Percentiles rank a stretch among this genome's conserved stretches.
phyloP scores from a whole-genome alignment of 768 basidiomycete genomes.

The Inosperma sp. region DNA sequence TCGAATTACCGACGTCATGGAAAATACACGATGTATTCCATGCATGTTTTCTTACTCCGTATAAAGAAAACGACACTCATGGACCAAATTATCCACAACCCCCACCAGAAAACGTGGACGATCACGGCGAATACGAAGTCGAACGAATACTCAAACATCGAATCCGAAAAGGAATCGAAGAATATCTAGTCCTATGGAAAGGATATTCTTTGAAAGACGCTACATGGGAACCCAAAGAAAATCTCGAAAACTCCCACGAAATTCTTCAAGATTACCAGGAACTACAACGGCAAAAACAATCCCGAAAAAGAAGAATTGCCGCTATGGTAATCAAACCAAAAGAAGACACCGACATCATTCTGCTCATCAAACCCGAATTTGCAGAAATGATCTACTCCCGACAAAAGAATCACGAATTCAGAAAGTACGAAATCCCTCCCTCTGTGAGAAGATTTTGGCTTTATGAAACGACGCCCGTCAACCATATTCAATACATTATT shows the following conservation, averaged over 20 bases:
- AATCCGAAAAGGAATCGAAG: not conserved
- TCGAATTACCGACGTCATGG: conserved; percentile 15
- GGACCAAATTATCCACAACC: conserved; percentile 8
- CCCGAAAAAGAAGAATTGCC: not conserved
- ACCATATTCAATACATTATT: too few species aligned
- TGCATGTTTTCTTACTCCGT: conserved; percentile 8
- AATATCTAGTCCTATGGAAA: conserved; percentile 12
- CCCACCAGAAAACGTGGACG: conserved; percentile 10
- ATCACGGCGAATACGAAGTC: conserved; percentile 15
- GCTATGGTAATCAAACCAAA: too few species aligned
- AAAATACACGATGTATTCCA: conserved; percentile 17
- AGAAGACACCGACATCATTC: too few species aligned
- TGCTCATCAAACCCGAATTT: too few species aligned
- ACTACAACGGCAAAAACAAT: not conserved
- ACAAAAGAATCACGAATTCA: too few species aligned
- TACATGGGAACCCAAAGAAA: conserved; percentile 8
- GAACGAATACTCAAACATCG: conserved; percentile 7
- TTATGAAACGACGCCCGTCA: too few species aligned
- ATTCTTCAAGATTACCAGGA: not conserved
- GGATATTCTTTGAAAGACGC: conserved; percentile 2
- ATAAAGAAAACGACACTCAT: conserved; percentile 10
- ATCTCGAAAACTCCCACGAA: not conserved
- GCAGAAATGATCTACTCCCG: too few species aligned
- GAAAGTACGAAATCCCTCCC: too few species aligned
- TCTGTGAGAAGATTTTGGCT: too few species aligned